A percentile compares a stretch with the other conserved stretches of the same genome.
These are phyloP conservation scores for Cyanidiococcus yangmingshanensis DNA, from an alignment of 23 red algal genomes.

Conservation along the genomic window DNA sequence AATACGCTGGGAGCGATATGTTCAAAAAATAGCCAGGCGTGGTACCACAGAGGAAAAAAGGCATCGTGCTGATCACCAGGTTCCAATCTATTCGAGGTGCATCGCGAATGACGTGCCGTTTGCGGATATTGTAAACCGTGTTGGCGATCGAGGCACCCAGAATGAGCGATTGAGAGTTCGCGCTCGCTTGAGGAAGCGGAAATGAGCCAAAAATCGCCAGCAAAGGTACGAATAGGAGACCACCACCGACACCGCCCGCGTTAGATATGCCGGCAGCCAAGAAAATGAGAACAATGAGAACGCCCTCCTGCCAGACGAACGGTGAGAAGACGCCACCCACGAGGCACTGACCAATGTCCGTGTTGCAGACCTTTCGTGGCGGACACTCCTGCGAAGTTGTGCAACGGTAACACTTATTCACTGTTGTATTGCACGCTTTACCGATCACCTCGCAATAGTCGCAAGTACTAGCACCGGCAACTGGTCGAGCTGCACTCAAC, in stretches of 20 bases:
- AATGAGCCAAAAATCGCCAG: neutral
- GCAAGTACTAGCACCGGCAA: neutral
- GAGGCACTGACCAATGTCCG: neutral
- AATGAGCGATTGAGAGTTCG: slow-evolving; percentile 15
- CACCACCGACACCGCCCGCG: slow-evolving; percentile 4
- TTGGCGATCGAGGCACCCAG: slow-evolving; percentile 5
- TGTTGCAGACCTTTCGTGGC: neutral
- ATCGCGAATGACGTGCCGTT: slow-evolving; percentile 20
- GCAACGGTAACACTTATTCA: slow-evolving; percentile 1
- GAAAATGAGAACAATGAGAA: slow-evolving; percentile 7
- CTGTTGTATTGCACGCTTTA: slow-evolving; percentile 1
- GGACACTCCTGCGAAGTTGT: neutral
- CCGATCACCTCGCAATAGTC: neutral
- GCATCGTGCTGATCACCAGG: slow-evolving; percentile 22
- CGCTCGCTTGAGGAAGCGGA: slow-evolving; percentile 1
- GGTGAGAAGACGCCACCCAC: neutral
- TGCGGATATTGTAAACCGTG: neutral
- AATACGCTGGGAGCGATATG: neutral
- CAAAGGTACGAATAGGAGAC: slow-evolving; percentile 12
- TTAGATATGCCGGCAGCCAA: slow-evolving; percentile 1
- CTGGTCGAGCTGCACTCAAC: neutral
- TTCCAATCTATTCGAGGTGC: slow-evolving; percentile 17
- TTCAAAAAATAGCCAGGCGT: slow-evolving; percentile 11
- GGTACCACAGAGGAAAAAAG: slow-evolving; percentile 9
- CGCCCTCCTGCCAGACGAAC: slow-evolving; percentile 14